Evolutionary conservation across 768 basidiomycete genomes (phyloP), one percentile per base, ranked within the genome.

Genomic region (Leccinum incarnatum): DNA sequence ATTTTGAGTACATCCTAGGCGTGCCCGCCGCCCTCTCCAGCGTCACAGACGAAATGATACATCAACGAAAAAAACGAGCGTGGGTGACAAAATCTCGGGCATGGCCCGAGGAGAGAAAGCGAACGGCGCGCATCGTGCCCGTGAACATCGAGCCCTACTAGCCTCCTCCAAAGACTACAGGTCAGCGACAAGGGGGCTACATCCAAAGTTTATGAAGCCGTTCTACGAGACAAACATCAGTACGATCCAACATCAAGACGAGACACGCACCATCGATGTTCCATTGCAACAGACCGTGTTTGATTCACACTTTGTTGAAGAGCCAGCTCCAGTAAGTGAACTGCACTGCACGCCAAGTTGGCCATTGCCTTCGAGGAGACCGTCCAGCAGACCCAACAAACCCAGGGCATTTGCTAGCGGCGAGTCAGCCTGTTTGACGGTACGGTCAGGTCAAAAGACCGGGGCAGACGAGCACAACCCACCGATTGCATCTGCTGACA

Each of bases 131-230:
- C 53, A 53, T 47, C 19, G 45, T 46, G 45, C 37, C 37, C 37
- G 4, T 40, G 17, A 46, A 46, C 45, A 21, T 46, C 45, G 19
- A 46, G 53, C 51, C 54, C 61, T n/a, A 51, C 52, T 55, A 60
- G 32, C 51, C 46, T 59, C 25, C 51, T 51, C 47, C 37, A 17
- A 49, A 12, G 53, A 55, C 32, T 48, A 63, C 25, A 29, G n/a
- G 6, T 30, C 21, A 11, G 64, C 12, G 15, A 52, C 40, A 46
- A 63, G 48, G 10, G 71, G 62, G 23, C 51, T 59, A 45, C 71
- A 72, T 53, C 66, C 65, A 50, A 72, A 27, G 49, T 72, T 72
- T 30, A 73, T 46, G 49, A 73, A 27, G 51, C 71, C 71, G 5
- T 53, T 49, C 63, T 73, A 37, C 48, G 45, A 46, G 19, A 21